Percentiles rank a stretch among this genome's conserved stretches.
These are phyloP conservation scores for Calonectria leucothoes DNA, from an alignment of 2,329 filamentous ascomycete genomes.

Conservation along the genomic window DNA sequence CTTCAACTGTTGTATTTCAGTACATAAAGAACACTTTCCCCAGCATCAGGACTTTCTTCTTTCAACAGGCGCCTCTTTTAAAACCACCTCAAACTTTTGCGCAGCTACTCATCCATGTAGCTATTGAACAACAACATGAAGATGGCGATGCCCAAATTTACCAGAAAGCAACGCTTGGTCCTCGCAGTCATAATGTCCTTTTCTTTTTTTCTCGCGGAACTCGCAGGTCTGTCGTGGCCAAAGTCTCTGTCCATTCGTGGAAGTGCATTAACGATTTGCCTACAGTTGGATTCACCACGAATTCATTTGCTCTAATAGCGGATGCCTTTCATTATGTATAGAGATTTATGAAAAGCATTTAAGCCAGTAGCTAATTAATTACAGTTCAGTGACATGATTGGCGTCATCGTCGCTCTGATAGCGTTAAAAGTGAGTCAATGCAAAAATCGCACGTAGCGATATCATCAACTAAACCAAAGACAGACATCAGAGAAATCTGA, in stretches of 20 bases:
- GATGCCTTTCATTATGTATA: conserved; percentile 84
- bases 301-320: conserved; percentile 77
- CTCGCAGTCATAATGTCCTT: conserved; percentile 62
- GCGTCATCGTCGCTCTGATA: conserved; percentile 74
- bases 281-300: conserved; percentile 75
- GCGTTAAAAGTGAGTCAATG: conserved; percentile 67
- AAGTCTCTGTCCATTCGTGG: not conserved
- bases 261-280: conserved; percentile 7
- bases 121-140: not conserved
- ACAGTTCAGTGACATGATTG: conserved; percentile 77
- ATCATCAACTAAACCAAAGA: not conserved
- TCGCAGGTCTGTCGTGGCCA: conserved; percentile 53
- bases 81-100: too few relatives aligned
- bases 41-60: too few relatives aligned
- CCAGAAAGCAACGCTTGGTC: conserved; percentile 58
- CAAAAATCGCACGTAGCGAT: not conserved
- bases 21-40: conserved; percentile 1
- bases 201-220: conserved; percentile 63
- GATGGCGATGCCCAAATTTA: conserved; percentile 38
- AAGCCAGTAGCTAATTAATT: conserved; percentile 21
- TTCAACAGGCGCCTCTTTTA: not conserved
- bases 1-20: not conserved
- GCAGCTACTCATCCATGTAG: not conserved
- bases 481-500: conserved; percentile 67
- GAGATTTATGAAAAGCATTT: conserved; percentile 34